Base-by-base conservation (phyloP, 2,329 filamentous ascomycete genomes). In the Leptographium flavum region DNA sequence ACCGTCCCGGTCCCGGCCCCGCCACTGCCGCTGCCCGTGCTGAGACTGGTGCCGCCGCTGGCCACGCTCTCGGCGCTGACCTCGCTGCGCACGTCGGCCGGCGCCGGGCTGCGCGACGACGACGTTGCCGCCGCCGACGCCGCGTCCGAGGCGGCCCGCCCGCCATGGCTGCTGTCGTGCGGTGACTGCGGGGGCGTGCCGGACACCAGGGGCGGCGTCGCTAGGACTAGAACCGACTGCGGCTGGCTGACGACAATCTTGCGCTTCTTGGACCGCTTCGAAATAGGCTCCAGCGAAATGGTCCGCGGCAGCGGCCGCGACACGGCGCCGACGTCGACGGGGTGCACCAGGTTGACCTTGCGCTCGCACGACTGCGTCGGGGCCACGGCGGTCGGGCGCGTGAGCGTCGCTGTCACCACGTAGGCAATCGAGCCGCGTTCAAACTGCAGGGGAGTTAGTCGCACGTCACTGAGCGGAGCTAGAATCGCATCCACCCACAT, bases 341-440 rank as follows among this genome's bases (percentile, higher is more conserved):
- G 79, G 60, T 95, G 87, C 30, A 85, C 67, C 8, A 95, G 68
- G 48, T 80, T 78, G 21, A 98, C 72, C 56, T 87, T 88, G 49
- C 79, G 75, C 53, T 94, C 87, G 63, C 84, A 92, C 31, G 77
- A 83, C 10, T 81, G 73, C 3, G 81, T 87, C 2, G 90, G 81
- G 14, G 81, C 74, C 50, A 95, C 93, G 6, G 87, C 80, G 0
- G 84, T 92, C 19, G 92, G 90, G 46, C 87, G 79, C 19, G 90
- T 96, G 47, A 96, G 63, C 9, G 87, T 95, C 28, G 90, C 83
- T 6, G 86, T 90, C 55, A 96, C 75, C 66, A 90, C 79, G 64
- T 96, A 98, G 19, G 83, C 82, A 55, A 98, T 86, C 2, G 86
- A 88, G 31, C 92, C 92, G 58, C 90, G 80, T 64, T 96, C 92